Base-by-base conservation (phyloP, 2,329 filamentous ascomycete species). In the Diaporthe citrichinensis region DNA sequence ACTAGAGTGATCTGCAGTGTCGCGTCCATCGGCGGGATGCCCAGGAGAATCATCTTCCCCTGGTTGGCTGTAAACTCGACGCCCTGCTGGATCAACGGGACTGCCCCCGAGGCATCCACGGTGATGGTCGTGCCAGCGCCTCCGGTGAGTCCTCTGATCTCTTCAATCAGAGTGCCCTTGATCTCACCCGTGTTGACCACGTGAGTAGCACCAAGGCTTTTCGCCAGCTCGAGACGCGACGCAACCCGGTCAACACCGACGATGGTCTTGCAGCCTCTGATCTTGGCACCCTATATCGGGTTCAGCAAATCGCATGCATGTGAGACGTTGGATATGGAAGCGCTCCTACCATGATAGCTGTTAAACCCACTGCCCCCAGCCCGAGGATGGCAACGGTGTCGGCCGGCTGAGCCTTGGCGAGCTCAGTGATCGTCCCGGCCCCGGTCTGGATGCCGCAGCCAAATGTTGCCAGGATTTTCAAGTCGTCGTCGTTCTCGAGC, bases 391-490 rank as follows among this genome's bases (percentile, higher is more conserved):
- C 41, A 5, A 65, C 61, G 0, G 25, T 65, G 41, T 65, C 61
- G 12, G 41, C 61, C 61, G 61, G 61, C 39, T 65, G 61, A 34
- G 61, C 61, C 10, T 65, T 46, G 28, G 41, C 61, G 10, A 65
- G 61, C 15, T 65, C 41, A 25, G 61, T 65, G n/a, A 65, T 65
- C 2, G 61, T 65, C 12, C 41, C 61, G 41, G 61, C 17, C 7
- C 61, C 61, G 61, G 25, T 65, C 41, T 65, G 61, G 61, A 65
- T 65, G 1, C 61, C 61, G 41, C 61, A 65, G 41, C 61, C 61
- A 34, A 65, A 46, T 1, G 61, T 25, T 10, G 61, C 61, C 61
- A 65, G 14, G 15, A 65, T 6, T 6, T 65, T 65, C 41, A 65
- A 15, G 9, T 65, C 8, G 2, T 65, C 41, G 61, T 65, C 61